phyloP scores from a whole-genome alignment of 768 basidiomycete genomes.

The Phaeolepiota aurea region DNA sequence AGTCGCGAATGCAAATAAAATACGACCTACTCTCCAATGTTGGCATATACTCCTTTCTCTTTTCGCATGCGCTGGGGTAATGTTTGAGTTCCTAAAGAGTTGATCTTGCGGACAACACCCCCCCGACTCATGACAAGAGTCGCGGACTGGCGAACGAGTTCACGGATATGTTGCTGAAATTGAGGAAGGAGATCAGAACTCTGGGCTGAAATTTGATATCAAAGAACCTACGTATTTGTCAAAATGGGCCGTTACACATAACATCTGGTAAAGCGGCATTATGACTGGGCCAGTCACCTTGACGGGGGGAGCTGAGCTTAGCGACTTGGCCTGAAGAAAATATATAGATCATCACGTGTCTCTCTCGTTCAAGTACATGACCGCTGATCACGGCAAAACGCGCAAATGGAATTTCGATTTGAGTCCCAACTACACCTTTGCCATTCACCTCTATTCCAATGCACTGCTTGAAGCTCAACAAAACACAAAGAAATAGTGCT shows the following conservation, averaged over 20 bases:
- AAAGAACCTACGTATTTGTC: slow-evolving; percentile 53
- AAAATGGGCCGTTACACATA: slow-evolving; percentile 76
- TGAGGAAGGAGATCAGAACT: slow-evolving; percentile 1
- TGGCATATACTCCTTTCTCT: slow-evolving; percentile 44
- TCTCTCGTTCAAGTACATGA: too few species aligned
- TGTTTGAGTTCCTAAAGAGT: slow-evolving; percentile 65
- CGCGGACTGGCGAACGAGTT: slow-evolving; percentile 65
- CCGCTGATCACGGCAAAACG: too few species aligned
- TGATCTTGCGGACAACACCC: slow-evolving; percentile 75
- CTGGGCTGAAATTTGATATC: background rate
- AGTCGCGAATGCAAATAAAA: background rate
- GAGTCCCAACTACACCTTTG: background rate
- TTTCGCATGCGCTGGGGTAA: slow-evolving; percentile 67
- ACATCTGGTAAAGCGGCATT: slow-evolving; percentile 87
- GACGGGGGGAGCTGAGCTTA: background rate
- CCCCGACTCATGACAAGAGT: slow-evolving; percentile 65
- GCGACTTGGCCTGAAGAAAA: background rate
- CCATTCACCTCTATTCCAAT: background rate
- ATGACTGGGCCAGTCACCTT: slow-evolving; percentile 7
- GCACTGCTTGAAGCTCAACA: background rate
- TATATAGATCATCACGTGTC: background rate
- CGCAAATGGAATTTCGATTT: background rate
- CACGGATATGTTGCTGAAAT: slow-evolving; percentile 60
- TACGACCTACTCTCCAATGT: slow-evolving; percentile 66
- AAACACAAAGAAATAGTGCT: background rate